A percentile compares a stretch with the other conserved stretches of the same genome.
phyloP scores from a whole-genome alignment of 2,329 filamentous ascomycete species.

The Ophiosphaerella herpotricha region DNA sequence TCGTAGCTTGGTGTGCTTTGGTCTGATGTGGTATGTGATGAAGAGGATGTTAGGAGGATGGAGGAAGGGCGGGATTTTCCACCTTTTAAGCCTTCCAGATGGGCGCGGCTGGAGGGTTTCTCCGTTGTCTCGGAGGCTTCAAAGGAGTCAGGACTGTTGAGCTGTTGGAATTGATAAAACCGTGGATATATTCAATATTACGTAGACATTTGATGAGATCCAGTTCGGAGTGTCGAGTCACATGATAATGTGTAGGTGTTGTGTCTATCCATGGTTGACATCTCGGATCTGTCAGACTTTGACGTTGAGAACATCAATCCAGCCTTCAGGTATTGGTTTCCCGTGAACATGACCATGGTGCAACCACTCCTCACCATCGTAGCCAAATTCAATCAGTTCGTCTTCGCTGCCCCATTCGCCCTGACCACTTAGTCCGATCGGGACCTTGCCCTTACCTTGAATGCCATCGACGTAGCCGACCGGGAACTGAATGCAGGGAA shows the following conservation, averaged over 20 bases:
- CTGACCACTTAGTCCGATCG: constrained; percentile 60
- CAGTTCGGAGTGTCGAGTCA: too few species aligned
- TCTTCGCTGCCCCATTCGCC: constrained; percentile 61
- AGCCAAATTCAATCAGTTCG: constrained; percentile 57
- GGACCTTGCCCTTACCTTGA: constrained; percentile 59
- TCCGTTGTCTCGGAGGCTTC: too few species aligned
- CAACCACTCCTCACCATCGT: constrained; percentile 56
- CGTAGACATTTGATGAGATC: too few species aligned
- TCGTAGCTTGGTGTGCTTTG: neutral
- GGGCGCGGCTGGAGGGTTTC: too few species aligned
- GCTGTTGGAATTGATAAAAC: too few species aligned
- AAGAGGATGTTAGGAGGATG: neutral
- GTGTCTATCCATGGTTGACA: too few species aligned
- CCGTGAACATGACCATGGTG: constrained; percentile 44
- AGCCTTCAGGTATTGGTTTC: constrained; percentile 41
- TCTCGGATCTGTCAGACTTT: too few species aligned
- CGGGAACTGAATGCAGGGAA: constrained; percentile 74
- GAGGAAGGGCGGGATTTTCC: too few species aligned
- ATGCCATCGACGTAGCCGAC: constrained; percentile 70
- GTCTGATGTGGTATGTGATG: neutral
- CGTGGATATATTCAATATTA: too few species aligned
- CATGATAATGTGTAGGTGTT: too few species aligned
- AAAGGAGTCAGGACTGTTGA: too few species aligned
- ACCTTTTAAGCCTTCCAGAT: too few species aligned
- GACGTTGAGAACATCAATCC: constrained; percentile 46